These are phyloP conservation scores for Cryptosporidium sp. DNA, from an alignment of 169 alveolate genomes.

Conservation along the genomic window DNA sequence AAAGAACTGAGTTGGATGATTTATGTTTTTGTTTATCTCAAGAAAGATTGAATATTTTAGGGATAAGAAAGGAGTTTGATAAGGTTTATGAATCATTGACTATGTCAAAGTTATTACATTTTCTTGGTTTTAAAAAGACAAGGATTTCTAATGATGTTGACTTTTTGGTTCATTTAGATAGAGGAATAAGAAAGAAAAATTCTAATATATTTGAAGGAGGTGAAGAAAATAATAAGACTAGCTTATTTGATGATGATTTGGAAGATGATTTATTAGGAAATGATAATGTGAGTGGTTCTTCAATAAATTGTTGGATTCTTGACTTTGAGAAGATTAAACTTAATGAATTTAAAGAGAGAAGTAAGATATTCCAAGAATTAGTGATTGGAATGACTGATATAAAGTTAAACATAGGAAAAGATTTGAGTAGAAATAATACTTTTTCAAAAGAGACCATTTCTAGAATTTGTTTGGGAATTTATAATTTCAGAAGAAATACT, in stretches of 20 bases:
- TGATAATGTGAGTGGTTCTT: background rate
- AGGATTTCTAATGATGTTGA: constrained; percentile 11
- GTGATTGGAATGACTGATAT: background rate
- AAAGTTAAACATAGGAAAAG: background rate
- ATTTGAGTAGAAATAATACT: background rate
- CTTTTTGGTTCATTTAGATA: constrained; percentile 25
- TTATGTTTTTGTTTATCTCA: constrained; percentile 30
- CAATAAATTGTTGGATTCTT: constrained; percentile 26
- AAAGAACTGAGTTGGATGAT: constrained; percentile 19
- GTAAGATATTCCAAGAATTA: background rate
- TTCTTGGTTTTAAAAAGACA: constrained; percentile 43
- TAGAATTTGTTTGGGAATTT: constrained; percentile 1
- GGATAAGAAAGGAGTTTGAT: constrained; percentile 12
- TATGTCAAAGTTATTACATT: constrained; percentile 7
- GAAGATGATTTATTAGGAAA: background rate
- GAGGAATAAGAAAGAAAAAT: constrained; percentile 13
- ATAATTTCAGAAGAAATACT: background rate
- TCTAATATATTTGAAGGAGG: background rate
- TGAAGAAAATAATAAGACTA: background rate
- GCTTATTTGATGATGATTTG: constrained; percentile 21
- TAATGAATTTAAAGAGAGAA: constrained; percentile 27
- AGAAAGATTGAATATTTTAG: constrained; percentile 22
- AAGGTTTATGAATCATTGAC: constrained; percentile 18
- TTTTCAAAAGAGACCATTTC: constrained; percentile 43
- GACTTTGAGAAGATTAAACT: constrained; percentile 14